Conservation (phyloP, 805 yeast species). For the Myxozyma lipomycoides region DNA sequence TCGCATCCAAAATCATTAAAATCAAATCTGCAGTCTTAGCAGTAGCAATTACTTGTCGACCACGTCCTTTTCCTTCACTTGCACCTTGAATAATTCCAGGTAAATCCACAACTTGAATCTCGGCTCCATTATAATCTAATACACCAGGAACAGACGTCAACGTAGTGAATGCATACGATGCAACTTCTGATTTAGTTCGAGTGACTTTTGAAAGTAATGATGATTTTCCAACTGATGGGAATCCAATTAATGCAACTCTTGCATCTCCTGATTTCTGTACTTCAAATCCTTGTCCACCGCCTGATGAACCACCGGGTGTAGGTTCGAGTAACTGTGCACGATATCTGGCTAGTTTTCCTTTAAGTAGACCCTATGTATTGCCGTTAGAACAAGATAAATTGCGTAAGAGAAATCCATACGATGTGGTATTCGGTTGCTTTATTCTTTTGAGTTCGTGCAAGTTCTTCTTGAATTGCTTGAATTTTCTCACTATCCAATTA, state of each 20-base stretch:
- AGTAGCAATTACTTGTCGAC: slow-evolving; percentile 93
- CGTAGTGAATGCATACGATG: slow-evolving; percentile 92
- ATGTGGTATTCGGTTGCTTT: slow-evolving; percentile 97
- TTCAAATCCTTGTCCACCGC: slow-evolving; percentile 85
- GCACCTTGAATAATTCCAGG: slow-evolving; percentile 98
- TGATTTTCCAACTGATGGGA: slow-evolving; percentile 97
- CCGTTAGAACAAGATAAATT: not conserved
- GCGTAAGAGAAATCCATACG: slow-evolving; percentile 36
- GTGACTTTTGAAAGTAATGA: slow-evolving; percentile 78
- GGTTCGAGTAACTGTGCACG: slow-evolving; percentile 91
- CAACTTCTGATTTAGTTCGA: slow-evolving; percentile 90
- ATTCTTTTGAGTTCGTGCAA: slow-evolving; percentile 92
- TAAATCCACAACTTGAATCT: slow-evolving; percentile 92
- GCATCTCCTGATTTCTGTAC: slow-evolving; percentile 96
- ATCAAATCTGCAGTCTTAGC: slow-evolving; percentile 89
- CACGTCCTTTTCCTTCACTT: slow-evolving; percentile 94
- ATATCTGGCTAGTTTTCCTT: slow-evolving; percentile 93
- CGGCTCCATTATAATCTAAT: slow-evolving; percentile 91
- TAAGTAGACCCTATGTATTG: slow-evolving; percentile 55
- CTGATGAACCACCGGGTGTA: slow-evolving; percentile 63
- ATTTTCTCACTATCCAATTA: slow-evolving; percentile 18
- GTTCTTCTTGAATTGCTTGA: slow-evolving; percentile 77
- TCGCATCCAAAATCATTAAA: slow-evolving; percentile 91
- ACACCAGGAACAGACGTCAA: slow-evolving; percentile 96
- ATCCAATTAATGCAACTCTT: slow-evolving; percentile 89